Base-by-base conservation (phyloP, 129 eudicot species). In the Erigeron canadensis region DNA sequence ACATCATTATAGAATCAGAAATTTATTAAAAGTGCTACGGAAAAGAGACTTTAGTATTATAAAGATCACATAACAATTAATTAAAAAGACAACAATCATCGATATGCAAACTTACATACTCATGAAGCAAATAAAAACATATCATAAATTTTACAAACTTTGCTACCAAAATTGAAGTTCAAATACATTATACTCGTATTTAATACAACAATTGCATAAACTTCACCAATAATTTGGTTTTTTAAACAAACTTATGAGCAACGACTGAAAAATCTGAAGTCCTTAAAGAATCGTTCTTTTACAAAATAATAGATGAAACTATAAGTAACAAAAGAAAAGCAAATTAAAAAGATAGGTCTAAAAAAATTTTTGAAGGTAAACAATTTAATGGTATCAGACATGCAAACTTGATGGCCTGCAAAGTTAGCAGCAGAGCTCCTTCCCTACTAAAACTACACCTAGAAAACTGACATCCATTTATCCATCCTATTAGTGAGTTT, bases 371-470 rank as follows among this genome's bases (percentile, higher is more conserved):
- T 16, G 48, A 69, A 10, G 21, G 18, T 56, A 50, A 39, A 53
- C 43, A 38, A 13, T 50, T 38, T 47, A 69, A 79, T 65, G 34
- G 75, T 66, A 80, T 74, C 72, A 54, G 55, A 68, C 71, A 74
- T 37, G 75, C 72, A 77, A 74, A 73, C 71, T 47, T 73, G 68
- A 79, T 75, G 71, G 74, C 75, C 78, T 77, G 75, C 79, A 79
- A 80, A 80, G 79, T 79, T 79, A 44, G 79, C 71, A 74, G 72
- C 75, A 74, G 17, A 70, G 75, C 79, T 60, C 72, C 79, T 73
- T 79, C 75, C 73, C 47, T 22, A 79, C 71, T 68, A 68, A 67
- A 60, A 55, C 76, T 74, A 74, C 34, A 70, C 63, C 67, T 59
- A 74, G 68, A 67, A 53, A 40, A 15, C 12, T 9, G 34, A 72